A percentile compares a stretch with the other conserved stretches of the same genome.
phyloP scores from a whole-genome alignment of 2,329 filamentous ascomycete genomes.

The Davidsoniella eucalypti region DNA sequence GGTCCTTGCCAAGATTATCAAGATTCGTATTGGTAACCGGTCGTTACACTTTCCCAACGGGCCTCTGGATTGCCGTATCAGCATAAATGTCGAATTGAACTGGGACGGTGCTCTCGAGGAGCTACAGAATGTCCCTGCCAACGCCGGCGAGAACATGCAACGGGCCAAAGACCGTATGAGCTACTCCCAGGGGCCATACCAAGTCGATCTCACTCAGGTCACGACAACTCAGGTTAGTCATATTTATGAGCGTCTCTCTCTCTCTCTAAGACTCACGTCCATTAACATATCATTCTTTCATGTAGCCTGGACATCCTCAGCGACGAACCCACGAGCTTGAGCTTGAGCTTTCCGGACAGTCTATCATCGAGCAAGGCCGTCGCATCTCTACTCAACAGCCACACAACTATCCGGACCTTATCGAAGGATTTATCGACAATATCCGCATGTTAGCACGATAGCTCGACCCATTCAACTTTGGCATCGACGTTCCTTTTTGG shows the following conservation, averaged over 20 bases:
- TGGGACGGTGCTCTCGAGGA: slow-evolving; percentile 54
- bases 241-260: slow-evolving; percentile 4
- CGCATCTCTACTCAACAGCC: slow-evolving; percentile 33
- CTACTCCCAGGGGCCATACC: slow-evolving; percentile 75
- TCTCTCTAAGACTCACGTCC: not conserved
- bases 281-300: not conserved
- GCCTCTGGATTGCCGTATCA: slow-evolving; percentile 80
- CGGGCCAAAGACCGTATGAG: slow-evolving; percentile 81
- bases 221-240: slow-evolving; percentile 31
- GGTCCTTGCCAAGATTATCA: slow-evolving; percentile 72
- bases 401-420: slow-evolving; percentile 43
- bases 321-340: slow-evolving; percentile 53
- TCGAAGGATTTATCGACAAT: slow-evolving; percentile 63
- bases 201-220: slow-evolving; percentile 88
- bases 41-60: slow-evolving; percentile 65
- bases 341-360: slow-evolving; percentile 50
- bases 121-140: slow-evolving; percentile 25
- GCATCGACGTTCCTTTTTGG: not conserved
- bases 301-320: slow-evolving; percentile 19
- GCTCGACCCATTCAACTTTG: slow-evolving; percentile 15
- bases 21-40: slow-evolving; percentile 75
- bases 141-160: slow-evolving; percentile 18
- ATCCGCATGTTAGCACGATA: slow-evolving; percentile 40
- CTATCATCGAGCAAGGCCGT: slow-evolving; percentile 49
- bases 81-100: slow-evolving; percentile 85